Evolutionary conservation across 1,284 basidiomycete species (phyloP).

Genomic region (Mycena citricolor): DNA sequence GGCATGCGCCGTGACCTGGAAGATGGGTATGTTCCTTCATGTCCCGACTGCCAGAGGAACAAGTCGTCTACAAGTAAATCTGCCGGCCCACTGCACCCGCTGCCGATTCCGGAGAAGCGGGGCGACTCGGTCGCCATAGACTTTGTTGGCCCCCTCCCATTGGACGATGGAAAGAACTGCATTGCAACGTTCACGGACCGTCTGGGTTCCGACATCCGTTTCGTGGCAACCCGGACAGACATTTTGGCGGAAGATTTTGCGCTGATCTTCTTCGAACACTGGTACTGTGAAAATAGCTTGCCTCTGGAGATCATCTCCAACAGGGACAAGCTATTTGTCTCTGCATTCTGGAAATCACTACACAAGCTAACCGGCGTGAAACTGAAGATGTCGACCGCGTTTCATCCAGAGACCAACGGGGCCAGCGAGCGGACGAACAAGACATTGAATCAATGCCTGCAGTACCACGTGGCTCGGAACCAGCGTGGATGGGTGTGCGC

Average conservation of each 20-base stretch:
- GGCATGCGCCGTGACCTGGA: slow-evolving; percentile 33
- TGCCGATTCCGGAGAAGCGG: slow-evolving; percentile 28
- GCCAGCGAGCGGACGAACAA: slow-evolving; percentile 15
- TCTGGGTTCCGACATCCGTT: slow-evolving; percentile 34
- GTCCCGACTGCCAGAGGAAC: slow-evolving; percentile 34
- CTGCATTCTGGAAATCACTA: slow-evolving; percentile 22
- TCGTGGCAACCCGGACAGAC: slow-evolving; percentile 30
- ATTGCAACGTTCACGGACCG: slow-evolving; percentile 43
- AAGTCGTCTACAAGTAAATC: slow-evolving; percentile 19
- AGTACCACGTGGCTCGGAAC: slow-evolving; percentile 28
- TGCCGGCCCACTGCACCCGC: slow-evolving; percentile 31
- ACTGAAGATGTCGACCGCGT: slow-evolving; percentile 33
- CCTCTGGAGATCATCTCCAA: slow-evolving; percentile 28
- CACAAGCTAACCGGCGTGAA: slow-evolving; percentile 29
- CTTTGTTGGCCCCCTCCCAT: slow-evolving; percentile 34
- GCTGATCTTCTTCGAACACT: slow-evolving; percentile 29
- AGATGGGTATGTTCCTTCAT: slow-evolving; percentile 30
- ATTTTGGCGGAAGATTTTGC: slow-evolving; percentile 32
- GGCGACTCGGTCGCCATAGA: slow-evolving; percentile 30
- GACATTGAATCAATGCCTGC: slow-evolving; percentile 15
- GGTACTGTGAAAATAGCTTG: slow-evolving; percentile 36
- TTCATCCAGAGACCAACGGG: slow-evolving; percentile 37
- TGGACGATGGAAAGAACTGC: slow-evolving; percentile 28
- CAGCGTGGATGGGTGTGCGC: slow-evolving; percentile 37
- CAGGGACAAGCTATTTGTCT: slow-evolving; percentile 29